Evolutionary conservation across 495 filamentous ascomycete genomes (phyloP), one percentile per base, ranked within the genome.

Genomic region (Neurospora africana): DNA sequence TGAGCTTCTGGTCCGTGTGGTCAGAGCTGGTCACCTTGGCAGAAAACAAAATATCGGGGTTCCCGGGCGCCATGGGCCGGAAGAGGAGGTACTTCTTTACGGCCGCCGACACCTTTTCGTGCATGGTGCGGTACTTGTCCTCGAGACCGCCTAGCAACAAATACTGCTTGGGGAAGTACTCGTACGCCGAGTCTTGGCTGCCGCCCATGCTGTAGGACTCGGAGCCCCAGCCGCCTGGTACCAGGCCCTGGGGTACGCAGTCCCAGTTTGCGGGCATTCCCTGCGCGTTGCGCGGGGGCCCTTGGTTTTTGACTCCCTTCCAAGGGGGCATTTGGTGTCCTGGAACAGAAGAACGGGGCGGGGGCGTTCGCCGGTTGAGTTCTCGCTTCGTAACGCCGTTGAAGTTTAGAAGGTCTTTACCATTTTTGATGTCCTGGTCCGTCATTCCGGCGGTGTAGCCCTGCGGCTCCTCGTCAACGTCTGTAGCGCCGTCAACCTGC

Each of bases 121-220:
- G 96, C 90, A 98, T 91, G 17, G 82, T 85, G 70, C 85, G 86
- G 79, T 99, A 99, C 79, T 96, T 92, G 4, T 90, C 86, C 70
- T 89, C 90, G 35, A 89, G 81, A 13, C 95, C 96, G 70, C 95
- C 96, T 17, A 98, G 87, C 33, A 99, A 87, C 7, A 91, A 74
- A 76, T 85, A 91, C 78, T 90, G 81, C 78, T 99, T 99, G 33
- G 96, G 91, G 69, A 99, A 86, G 79, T 99, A 99, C 79, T 99
- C 95, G 79, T 98, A 98, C 2, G 92, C 89, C 19, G 93, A 97
- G 79, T 98, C 95, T 70, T 94, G 91, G 80, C 89, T 88, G 70
- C 91, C 93, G 61, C 93, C 96, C 79, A 98, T 86, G 71, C 82
- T 82, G 71, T 83, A 84, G 39, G 81, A 78, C 19, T 83, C 79